These are phyloP conservation scores for Glonium stellatum DNA, from an alignment of 495 filamentous ascomycete genomes.

Conservation along the genomic window DNA sequence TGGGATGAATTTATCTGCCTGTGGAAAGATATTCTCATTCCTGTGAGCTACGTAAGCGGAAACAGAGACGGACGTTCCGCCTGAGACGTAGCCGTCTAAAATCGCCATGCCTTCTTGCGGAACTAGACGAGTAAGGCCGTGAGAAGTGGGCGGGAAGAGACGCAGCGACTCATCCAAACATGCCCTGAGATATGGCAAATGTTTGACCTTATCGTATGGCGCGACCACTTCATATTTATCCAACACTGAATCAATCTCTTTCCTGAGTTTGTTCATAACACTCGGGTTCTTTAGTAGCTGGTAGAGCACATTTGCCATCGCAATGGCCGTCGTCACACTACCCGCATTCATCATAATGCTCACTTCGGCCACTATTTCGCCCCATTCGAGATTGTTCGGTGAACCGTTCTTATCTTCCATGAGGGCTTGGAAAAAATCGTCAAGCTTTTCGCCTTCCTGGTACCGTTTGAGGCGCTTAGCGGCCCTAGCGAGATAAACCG, in stretches of 20 bases:
- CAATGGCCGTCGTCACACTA: slow-evolving; percentile 29
- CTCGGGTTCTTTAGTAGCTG: slow-evolving; percentile 23
- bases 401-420: slow-evolving; percentile 47
- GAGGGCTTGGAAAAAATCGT: slow-evolving; percentile 48
- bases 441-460: too few relatives aligned
- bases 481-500: too few relatives aligned
- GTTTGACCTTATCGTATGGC: slow-evolving; percentile 38
- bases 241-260: slow-evolving; percentile 26
- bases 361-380: slow-evolving; percentile 32
- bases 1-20: slow-evolving; percentile 26
- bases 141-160: not conserved
- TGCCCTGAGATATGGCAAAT: slow-evolving; percentile 1
- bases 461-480: too few relatives aligned
- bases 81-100: not conserved
- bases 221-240: slow-evolving; percentile 37
- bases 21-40: slow-evolving; percentile 11
- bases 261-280: slow-evolving; percentile 13
- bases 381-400: slow-evolving; percentile 31
- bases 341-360: slow-evolving; percentile 34
- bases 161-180: slow-evolving; percentile 8
- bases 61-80: not conserved
- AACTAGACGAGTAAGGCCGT: not conserved
- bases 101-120: not conserved
- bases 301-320: slow-evolving; percentile 29
- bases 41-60: slow-evolving; percentile 4